These are phyloP conservation scores for Malus sylvestris DNA, from an alignment of 306 rosid species.

Conservation along the genomic window DNA sequence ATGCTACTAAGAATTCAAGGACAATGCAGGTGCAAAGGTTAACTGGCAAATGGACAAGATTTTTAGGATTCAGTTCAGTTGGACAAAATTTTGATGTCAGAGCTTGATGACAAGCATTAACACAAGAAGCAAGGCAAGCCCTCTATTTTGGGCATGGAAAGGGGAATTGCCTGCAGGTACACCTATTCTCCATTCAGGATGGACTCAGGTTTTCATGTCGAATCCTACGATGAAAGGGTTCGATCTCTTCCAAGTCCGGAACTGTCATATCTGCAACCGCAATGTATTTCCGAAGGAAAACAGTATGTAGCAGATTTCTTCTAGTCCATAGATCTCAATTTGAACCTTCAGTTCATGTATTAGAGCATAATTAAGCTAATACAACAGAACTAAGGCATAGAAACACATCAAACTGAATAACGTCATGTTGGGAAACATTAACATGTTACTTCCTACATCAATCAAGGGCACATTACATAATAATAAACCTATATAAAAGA, in stretches of 20 bases:
- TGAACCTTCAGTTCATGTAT: not conserved
- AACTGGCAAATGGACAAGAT: not conserved
- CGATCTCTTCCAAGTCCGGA: not conserved
- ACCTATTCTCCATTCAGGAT: not conserved
- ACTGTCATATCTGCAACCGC: not conserved
- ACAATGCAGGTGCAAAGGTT: not conserved
- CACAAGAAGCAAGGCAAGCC: not conserved
- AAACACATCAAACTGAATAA: conserved; percentile 3
- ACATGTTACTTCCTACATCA: conserved; percentile 22
- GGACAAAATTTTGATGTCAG: not conserved
- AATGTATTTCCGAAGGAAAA: not conserved
- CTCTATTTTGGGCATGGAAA: not conserved
- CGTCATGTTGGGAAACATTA: not conserved
- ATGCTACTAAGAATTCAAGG: not conserved
- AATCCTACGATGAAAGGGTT: not conserved
- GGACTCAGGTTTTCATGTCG: not conserved
- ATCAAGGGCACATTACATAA: conserved; percentile 20
- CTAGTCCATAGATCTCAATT: not conserved
- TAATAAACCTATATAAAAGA: conserved; percentile 23
- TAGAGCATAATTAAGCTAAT: conserved; percentile 5
- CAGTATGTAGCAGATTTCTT: not conserved
- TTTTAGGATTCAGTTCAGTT: not conserved
- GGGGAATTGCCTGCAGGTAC: not conserved
- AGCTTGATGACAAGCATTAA: not conserved
- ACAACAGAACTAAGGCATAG: not conserved